Base-by-base conservation (phyloP, 1,284 basidiomycete genomes). In the Papiliotrema terrestris region DNA sequence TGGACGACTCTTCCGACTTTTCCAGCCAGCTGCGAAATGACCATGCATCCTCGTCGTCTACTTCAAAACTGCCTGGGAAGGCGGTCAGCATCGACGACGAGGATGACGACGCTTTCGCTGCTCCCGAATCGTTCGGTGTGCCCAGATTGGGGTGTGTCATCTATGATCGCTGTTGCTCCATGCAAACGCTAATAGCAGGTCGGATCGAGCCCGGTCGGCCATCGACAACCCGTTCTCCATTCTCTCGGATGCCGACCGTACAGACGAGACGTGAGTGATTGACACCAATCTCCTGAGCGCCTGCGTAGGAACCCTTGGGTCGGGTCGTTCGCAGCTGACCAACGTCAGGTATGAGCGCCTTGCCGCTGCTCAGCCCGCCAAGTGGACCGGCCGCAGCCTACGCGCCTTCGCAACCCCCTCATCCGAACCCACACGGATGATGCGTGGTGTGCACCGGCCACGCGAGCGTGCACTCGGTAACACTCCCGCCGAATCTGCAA, bases 401-500 rank as follows among this genome's bases (percentile, higher is more conserved):
- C 39, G 39, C 39, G 39, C 39, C 15, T 41, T 41, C 15, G 39
- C 38, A 22, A 56, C 54, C 3, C 43, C 56, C 35, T 54, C 60
- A 8, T 50, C 55, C 23, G 52, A 51, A 14, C 36, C 50, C 5
- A 13, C 49, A 23, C 58, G 55, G 1, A 37, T n/a, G 35, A 19
- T 46, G 6, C 52, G 49, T 36, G 65, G 67, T 19, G 57, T 63
- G 2, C 67, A 67, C 38, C 22, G 51, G 2, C 56, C 62, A 0
- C 23, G 52, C 9, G 42, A 38, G 13, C 56, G 71, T 22, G 51
- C 54, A 4, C 54, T 58, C 32, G 71, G 71, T 6, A 57, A 62
- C 26, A 73, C 71, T 19, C 68, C 67, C 0, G 53, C 58, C 15
- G 71, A 73, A 59, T 65, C 60, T 0, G 42, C 47, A 6, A 46